Percentiles rank a stretch among this genome's conserved stretches.
These are phyloP conservation scores for Boletus holoroseus DNA, from an alignment of 1,284 basidiomycete genomes.

Conservation along the genomic window DNA sequence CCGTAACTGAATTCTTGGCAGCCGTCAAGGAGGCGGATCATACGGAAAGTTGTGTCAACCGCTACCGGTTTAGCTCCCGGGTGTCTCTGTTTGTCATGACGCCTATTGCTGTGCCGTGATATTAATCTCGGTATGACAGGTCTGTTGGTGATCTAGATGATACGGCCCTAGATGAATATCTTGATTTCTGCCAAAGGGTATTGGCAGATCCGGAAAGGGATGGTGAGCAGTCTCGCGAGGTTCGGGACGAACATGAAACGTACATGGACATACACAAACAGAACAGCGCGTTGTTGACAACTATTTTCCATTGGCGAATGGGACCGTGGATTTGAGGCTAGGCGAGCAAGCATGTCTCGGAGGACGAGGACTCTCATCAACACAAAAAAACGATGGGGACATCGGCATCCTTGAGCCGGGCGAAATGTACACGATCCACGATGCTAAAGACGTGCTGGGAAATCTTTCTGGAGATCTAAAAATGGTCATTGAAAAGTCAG, in stretches of 20 bases:
- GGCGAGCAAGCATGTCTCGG: conserved; percentile 1
- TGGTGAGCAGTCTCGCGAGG: conserved; percentile 18
- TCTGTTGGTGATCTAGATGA: conserved; percentile 51
- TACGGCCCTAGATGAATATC: conserved; percentile 57
- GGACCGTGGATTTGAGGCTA: neutral
- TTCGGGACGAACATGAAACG: conserved; percentile 14
- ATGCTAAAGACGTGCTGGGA: conserved; percentile 54
- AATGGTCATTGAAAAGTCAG: conserved; percentile 45
- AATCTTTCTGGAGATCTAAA: conserved; percentile 46
- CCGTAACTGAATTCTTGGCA: conserved; percentile 47
- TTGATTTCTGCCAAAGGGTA: conserved; percentile 59
- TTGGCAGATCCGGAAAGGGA: conserved; percentile 37
- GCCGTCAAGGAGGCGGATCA: conserved; percentile 41
- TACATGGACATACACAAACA: conserved; percentile 12
- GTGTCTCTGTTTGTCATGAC: conserved; percentile 32
- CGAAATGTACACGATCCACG: conserved; percentile 54
- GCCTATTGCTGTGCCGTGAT: conserved; percentile 4
- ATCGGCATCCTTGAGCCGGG: conserved; percentile 42
- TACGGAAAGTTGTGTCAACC: conserved; percentile 30
- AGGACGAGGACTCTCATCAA: conserved; percentile 30
- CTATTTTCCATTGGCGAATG: conserved; percentile 40
- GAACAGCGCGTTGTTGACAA: conserved; percentile 32
- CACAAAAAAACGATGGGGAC: conserved; percentile 14
- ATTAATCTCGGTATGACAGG: conserved; percentile 36
- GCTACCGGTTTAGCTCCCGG: conserved; percentile 34